phyloP scores from a whole-genome alignment of 2,329 filamentous ascomycete genomes.

The Biscogniauxia mediterranea region DNA sequence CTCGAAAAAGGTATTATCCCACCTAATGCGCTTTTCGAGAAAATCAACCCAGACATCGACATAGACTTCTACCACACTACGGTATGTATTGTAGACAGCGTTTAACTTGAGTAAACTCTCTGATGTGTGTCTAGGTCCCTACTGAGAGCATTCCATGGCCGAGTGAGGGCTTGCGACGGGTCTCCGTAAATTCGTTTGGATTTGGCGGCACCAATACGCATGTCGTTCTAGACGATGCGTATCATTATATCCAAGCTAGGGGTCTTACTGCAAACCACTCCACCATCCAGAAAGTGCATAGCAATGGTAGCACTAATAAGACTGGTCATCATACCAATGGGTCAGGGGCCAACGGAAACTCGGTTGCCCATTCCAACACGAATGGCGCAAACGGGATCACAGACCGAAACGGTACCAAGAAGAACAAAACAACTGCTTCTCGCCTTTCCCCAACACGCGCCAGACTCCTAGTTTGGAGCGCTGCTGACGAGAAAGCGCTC shows the following conservation, averaged over 20 bases:
- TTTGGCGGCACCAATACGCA: constrained; percentile 30
- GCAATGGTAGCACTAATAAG: constrained; percentile 2
- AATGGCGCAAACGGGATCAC: neutral
- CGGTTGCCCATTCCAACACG: constrained; percentile 1
- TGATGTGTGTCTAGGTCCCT: constrained; percentile 22
- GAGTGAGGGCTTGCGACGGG: constrained; percentile 35
- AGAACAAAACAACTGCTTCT: constrained; percentile 11
- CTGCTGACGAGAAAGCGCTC: constrained; percentile 29
- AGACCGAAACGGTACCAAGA: neutral
- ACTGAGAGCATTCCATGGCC: constrained; percentile 26
- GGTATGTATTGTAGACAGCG: constrained; percentile 8
- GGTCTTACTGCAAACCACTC: constrained; percentile 19
- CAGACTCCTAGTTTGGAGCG: constrained; percentile 31
- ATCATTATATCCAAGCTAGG: constrained; percentile 19
- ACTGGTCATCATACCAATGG: neutral
- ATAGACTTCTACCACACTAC: constrained; percentile 22
- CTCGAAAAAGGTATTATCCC: constrained; percentile 33
- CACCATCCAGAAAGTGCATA: constrained; percentile 5
- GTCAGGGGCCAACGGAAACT: neutral
- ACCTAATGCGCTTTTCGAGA: constrained; percentile 28
- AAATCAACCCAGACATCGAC: constrained; percentile 27
- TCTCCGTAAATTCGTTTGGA: constrained; percentile 30
- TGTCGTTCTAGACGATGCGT: constrained; percentile 27
- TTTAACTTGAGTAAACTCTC: neutral
- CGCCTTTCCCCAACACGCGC: constrained; percentile 23